Base-by-base conservation (phyloP, 371 early-diverging fungal genomes). In the Mucor racemosus region DNA sequence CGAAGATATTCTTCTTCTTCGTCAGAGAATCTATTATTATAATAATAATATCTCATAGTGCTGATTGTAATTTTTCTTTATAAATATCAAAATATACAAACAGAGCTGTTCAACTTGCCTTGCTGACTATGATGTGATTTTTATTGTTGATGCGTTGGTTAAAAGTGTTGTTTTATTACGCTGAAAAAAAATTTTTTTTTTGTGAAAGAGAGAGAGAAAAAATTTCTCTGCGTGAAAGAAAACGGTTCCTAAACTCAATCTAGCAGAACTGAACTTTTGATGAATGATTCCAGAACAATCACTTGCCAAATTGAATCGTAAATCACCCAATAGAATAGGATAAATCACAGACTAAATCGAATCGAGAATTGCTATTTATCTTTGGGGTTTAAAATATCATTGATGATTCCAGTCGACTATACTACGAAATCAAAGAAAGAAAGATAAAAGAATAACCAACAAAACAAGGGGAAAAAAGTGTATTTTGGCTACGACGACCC, bases 401-500 rank as follows among this genome's bases (percentile, higher is more conserved):
- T 26, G 26, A 3, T 26, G 26, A 3, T 26, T 26, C 3, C 26
- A 26, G 26, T 17, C 7, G 7, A 17, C n/a, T 17, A 44, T 42
- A 15, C 4, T 42, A 15, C 14, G 14, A 5, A 6, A 42, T 44
- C 44, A 17, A 15, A n/a, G n/a, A 26, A 26, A 26, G 26, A 26
- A 26, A 26, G 26, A 44, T 44, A 17, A 44, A 17, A 38, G 44
- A 15, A 44, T 15, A 44, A 17, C 44, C n/a, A 44, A 17, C n/a
- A 17, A 44, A 44, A 44, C 44, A 44, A 44, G 44, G 44, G 44
- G 44, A 44, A 44, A 44, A n/a, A n/a, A 44, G n/a, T 42, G 44
- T 44, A 44, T 44, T 44, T 44, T 44, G 44, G 44, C 44, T 44
- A 44, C 44, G n/a, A 44, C 44, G 44, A 44, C 15, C 44, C 44